Base-by-base conservation (phyloP, 139 green algal species). In the Haematococcus lacustris region DNA sequence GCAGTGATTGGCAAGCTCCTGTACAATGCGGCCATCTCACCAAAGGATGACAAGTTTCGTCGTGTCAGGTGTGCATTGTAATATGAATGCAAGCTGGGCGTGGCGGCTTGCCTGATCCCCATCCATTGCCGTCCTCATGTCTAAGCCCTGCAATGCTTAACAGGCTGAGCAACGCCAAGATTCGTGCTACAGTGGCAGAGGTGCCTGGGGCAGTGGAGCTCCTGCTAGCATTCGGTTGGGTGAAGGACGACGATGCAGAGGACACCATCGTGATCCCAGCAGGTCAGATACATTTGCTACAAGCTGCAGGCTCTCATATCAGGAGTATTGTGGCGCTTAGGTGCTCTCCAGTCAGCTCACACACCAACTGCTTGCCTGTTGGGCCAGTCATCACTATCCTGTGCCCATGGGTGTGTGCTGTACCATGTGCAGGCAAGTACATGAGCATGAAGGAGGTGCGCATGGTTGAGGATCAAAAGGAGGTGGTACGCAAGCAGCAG, bases 381-480 rank as follows among this genome's bases (percentile, higher is more conserved):
- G n/a, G n/a, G n/a, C n/a, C n/a, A n/a, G n/a, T n/a, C n/a, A n/a
- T n/a, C n/a, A n/a, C n/a, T n/a, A n/a, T n/a, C n/a, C n/a, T n/a
- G n/a, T n/a, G n/a, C n/a, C n/a, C n/a, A n/a, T n/a, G n/a, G n/a
- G n/a, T n/a, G n/a, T n/a, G n/a, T n/a, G n/a, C n/a, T n/a, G n/a
- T n/a, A n/a, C n/a, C n/a, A 64, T 64, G 5, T 64, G 60, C 60
- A 51, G 63, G 63, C 63, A 69, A 69, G 63, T 69, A 47, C 63
- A 69, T 69, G 5, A 47, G 30, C 63, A 69, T 69, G 63, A 35
- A 33, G 25, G 63, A 69, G 63, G 63, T 69, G 34, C 63, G 63
- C 63, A 69, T 69, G 63, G 51, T 69, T 69, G 63, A 69, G 63
- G 63, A 69, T 6, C 63, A 69, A 37, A 69, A 69, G 63, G 63